These are phyloP conservation scores for Lasiosphaeris hirsuta DNA, from an alignment of 495 filamentous ascomycete species.

Conservation along the genomic window DNA sequence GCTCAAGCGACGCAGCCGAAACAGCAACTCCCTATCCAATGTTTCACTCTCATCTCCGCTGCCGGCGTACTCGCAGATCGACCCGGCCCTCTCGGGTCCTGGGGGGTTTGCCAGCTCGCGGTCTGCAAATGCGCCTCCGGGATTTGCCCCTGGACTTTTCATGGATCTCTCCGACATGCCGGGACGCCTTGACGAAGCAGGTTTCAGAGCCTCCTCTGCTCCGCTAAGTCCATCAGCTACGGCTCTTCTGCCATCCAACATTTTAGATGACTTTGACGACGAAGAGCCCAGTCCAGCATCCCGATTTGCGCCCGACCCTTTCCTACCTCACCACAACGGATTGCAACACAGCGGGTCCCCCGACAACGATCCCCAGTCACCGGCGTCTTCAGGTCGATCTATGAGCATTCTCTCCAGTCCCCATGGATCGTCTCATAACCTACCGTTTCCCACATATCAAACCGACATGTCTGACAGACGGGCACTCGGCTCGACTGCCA, in stretches of 20 bases:
- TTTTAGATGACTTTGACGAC: constrained; percentile 67
- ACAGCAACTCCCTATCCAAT: constrained; percentile 54
- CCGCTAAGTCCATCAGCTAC: constrained; percentile 82
- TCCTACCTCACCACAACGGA: constrained; percentile 23
- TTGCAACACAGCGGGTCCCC: constrained; percentile 32
- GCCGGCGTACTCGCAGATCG: constrained; percentile 37
- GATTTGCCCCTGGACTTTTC: constrained; percentile 51
- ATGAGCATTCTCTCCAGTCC: constrained; percentile 66
- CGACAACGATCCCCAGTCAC: constrained; percentile 60
- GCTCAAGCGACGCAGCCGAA: constrained; percentile 52
- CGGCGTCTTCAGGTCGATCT: constrained; percentile 63
- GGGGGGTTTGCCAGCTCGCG: constrained; percentile 37
- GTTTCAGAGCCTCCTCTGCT: constrained; percentile 48
- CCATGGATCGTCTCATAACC: constrained; percentile 57
- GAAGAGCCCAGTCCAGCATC: constrained; percentile 57
- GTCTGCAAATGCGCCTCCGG: constrained; percentile 41
- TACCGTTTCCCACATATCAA: constrained; percentile 46
- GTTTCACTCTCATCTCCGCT: constrained; percentile 38
- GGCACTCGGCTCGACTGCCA: constrained; percentile 27
- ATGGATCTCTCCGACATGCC: constrained; percentile 43
- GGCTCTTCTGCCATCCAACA: constrained; percentile 71
- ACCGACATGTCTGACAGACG: constrained; percentile 38
- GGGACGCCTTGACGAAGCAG: constrained; percentile 41
- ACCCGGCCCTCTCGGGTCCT: constrained; percentile 32
- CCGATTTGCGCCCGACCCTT: constrained; percentile 34